Evolutionary conservation across 768 basidiomycete genomes (phyloP).

Genomic region (Boletus huronensis): DNA sequence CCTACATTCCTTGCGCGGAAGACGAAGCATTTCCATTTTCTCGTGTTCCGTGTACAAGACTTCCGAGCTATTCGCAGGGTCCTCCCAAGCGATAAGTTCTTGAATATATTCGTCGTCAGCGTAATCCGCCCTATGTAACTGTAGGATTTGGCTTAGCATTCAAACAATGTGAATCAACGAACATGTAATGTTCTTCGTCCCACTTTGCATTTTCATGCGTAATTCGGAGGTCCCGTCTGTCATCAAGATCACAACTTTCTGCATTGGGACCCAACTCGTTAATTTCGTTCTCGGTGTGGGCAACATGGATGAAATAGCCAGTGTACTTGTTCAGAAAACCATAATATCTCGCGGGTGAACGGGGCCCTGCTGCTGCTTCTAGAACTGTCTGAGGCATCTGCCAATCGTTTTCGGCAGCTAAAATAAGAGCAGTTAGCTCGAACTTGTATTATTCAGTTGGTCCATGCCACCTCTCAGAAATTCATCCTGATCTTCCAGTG

Average conservation of each 20-base stretch:
- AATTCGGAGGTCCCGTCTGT: conserved; percentile 52
- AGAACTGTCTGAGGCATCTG: conserved; percentile 63
- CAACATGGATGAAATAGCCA: conserved; percentile 71
- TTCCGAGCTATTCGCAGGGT: conserved; percentile 44
- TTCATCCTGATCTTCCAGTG: conserved; percentile 51
- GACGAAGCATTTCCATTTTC: conserved; percentile 57
- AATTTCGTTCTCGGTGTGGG: conserved; percentile 76
- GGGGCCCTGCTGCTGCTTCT: conserved; percentile 35
- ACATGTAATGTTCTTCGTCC: conserved; percentile 86
- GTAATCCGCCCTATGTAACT: conserved; percentile 65
- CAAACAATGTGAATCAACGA: conserved; percentile 24
- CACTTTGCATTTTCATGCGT: conserved; percentile 73
- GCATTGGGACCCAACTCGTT: conserved; percentile 72
- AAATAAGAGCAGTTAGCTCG: conserved; percentile 2
- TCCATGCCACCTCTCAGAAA: conserved; percentile 49
- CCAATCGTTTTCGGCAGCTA: conserved; percentile 81
- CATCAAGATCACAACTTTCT: conserved; percentile 49
- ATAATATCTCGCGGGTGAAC: conserved; percentile 50
- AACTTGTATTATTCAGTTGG: not conserved
- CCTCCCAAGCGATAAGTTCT: conserved; percentile 63
- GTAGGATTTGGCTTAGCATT: conserved; percentile 1
- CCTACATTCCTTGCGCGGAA: conserved; percentile 54
- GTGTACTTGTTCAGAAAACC: conserved; percentile 75
- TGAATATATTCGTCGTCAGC: conserved; percentile 73
- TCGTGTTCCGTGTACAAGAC: conserved; percentile 70